These are phyloP conservation scores for Pistacia integerrima DNA, from an alignment of 345 rosid species.

Conservation along the genomic window DNA sequence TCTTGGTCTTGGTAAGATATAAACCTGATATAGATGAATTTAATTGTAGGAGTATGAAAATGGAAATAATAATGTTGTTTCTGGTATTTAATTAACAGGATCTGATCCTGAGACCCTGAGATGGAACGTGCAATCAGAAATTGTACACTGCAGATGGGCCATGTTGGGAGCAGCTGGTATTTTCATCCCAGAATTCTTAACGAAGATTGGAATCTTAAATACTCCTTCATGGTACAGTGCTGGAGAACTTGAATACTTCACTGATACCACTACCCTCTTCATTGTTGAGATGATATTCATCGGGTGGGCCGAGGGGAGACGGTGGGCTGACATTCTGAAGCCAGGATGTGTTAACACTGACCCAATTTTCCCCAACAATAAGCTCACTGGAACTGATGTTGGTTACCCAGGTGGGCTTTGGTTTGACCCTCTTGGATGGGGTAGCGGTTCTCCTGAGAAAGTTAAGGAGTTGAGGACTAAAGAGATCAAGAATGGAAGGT, in stretches of 20 bases:
- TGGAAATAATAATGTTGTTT: neutral
- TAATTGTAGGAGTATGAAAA: too few relatives aligned
- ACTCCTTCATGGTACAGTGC: slow-evolving; percentile 97
- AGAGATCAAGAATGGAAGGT: slow-evolving; percentile 94
- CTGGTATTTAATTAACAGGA: slow-evolving; percentile 37
- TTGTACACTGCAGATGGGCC: slow-evolving; percentile 97
- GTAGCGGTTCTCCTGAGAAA: slow-evolving; percentile 79
- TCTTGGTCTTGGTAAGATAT: slow-evolving; percentile 76
- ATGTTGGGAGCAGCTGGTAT: slow-evolving; percentile 99
- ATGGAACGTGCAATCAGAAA: slow-evolving; percentile 88
- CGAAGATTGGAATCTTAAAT: slow-evolving; percentile 84
- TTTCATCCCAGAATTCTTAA: slow-evolving; percentile 91
- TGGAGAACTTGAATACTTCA: slow-evolving; percentile 81
- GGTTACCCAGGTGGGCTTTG: slow-evolving; percentile 99
- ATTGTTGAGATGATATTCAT: slow-evolving; percentile 77
- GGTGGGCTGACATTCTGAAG: slow-evolving; percentile 96
- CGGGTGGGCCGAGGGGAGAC: slow-evolving; percentile 97
- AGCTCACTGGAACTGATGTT: slow-evolving; percentile 91
- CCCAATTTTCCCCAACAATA: slow-evolving; percentile 96
- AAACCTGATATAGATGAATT: neutral
- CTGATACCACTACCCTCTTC: slow-evolving; percentile 88
- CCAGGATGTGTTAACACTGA: slow-evolving; percentile 97
- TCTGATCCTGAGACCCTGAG: slow-evolving; percentile 90
- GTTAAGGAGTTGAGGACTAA: slow-evolving; percentile 88
- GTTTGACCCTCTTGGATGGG: slow-evolving; percentile 99